Conservation (phyloP, 768 basidiomycete genomes). For the Auricularia sp. region DNA sequence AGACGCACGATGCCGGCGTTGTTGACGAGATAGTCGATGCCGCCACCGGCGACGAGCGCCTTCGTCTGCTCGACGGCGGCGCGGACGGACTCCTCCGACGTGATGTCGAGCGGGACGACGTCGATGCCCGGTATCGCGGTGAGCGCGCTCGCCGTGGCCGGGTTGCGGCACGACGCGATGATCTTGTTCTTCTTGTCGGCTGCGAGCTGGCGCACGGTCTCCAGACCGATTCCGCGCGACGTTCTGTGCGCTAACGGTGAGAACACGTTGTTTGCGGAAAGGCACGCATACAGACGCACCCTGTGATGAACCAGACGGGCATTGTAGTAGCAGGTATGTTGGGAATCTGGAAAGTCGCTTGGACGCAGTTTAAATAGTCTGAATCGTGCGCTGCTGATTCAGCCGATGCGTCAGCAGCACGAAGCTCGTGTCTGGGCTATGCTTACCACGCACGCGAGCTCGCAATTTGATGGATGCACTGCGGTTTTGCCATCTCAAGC, state of each 20-base stretch:
- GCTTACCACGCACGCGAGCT: too few relatives aligned
- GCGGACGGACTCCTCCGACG: conserved; percentile 18
- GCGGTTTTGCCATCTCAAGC: too few relatives aligned
- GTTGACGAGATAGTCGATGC: conserved; percentile 3
- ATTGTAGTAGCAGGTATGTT: not conserved
- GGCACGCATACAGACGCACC: not conserved
- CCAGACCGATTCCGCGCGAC: conserved; percentile 16
- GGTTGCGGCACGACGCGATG: conserved; percentile 18
- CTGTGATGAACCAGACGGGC: conserved; percentile 12
- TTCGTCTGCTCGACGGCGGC: conserved; percentile 15
- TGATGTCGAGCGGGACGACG: conserved; percentile 25
- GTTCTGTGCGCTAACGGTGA: conserved; percentile 5
- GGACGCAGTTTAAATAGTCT: too few relatives aligned
- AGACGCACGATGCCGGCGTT: not conserved
- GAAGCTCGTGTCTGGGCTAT: too few relatives aligned
- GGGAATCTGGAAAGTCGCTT: too few relatives aligned
- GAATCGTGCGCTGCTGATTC: too few relatives aligned
- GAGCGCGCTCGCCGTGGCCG: conserved; percentile 14
- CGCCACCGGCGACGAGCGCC: not conserved
- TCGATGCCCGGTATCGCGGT: conserved; percentile 18
- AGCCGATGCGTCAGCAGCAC: too few relatives aligned
- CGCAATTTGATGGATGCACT: too few relatives aligned
- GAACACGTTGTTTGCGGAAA: not conserved
- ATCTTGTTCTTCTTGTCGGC: conserved; percentile 13
- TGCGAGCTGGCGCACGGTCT: conserved; percentile 11